Evolutionary conservation across 164 flowering plant species (phyloP).

Genomic region (Magnolia kwangsiensis): DNA sequence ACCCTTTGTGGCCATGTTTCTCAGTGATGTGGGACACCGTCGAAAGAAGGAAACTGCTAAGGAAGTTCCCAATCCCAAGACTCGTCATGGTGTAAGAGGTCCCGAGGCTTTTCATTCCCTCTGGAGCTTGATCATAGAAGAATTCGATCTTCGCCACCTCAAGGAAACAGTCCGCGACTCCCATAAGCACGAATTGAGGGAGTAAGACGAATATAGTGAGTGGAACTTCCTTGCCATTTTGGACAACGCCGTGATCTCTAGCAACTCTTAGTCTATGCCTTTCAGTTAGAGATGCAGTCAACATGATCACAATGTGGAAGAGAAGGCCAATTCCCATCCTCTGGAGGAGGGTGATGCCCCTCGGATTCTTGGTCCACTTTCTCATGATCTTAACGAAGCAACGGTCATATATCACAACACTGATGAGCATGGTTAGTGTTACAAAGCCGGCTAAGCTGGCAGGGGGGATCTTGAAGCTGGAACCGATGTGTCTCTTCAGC

Average conservation of each 20-base stretch:
- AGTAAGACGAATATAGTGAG: conserved; percentile 23
- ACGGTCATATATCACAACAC: conserved; percentile 42
- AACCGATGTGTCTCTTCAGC: conserved; percentile 30
- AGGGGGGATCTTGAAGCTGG: conserved; percentile 43
- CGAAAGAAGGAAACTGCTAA: conserved; percentile 22
- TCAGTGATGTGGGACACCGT: conserved; percentile 14
- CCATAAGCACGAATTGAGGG: conserved; percentile 24
- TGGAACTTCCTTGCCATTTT: conserved; percentile 9
- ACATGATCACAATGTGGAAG: conserved; percentile 41
- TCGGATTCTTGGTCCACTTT: conserved; percentile 36
- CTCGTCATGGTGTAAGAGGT: conserved; percentile 19
- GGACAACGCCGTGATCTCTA: conserved; percentile 9
- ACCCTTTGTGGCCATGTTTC: conserved; percentile 16
- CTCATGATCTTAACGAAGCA: conserved; percentile 37
- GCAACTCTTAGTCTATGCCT: conserved; percentile 32
- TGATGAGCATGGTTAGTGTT: conserved; percentile 50
- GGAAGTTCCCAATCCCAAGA: conserved; percentile 26
- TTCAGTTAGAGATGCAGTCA: conserved; percentile 47
- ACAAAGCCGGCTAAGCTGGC: conserved; percentile 40
- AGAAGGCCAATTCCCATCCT: conserved; percentile 57
- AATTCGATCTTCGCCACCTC: conserved; percentile 27
- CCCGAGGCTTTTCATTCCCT: conserved; percentile 30
- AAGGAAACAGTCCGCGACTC: conserved; percentile 23
- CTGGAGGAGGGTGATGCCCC: conserved; percentile 61
- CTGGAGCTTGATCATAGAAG: conserved; percentile 30